Percentiles rank a stretch among this genome's conserved stretches.
Conservation (phyloP, 192 early-diverging fungal species). For the Rhizophagus prolifer region DNA sequence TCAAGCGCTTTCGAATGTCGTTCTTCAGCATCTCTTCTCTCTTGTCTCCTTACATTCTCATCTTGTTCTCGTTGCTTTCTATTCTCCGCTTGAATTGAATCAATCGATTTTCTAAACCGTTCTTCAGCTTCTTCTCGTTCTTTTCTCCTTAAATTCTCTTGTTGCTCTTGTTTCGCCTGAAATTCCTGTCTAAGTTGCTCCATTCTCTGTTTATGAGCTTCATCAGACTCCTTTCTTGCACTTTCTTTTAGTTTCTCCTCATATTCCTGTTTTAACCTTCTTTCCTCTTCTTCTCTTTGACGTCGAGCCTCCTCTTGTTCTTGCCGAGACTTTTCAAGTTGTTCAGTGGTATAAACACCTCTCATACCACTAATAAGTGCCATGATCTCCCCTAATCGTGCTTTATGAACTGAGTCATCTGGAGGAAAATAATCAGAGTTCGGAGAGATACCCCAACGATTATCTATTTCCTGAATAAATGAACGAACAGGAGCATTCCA, state of each 20-base stretch:
- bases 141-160: background rate
- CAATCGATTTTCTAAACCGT: too few species aligned
- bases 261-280: background rate
- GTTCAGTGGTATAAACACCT: constrained; percentile 14
- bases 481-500: background rate
- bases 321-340: background rate
- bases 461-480: background rate
- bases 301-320: constrained; percentile 8
- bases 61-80: too few species aligned
- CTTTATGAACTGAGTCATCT: background rate
- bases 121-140: constrained; percentile 2
- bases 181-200: too few species aligned
- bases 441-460: constrained; percentile 20
- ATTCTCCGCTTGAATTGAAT: too few species aligned
- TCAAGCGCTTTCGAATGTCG: too few species aligned
- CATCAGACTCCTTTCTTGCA: too few species aligned
- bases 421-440: constrained; percentile 9
- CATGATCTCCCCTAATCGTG: background rate
- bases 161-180: too few species aligned
- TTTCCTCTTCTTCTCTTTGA: constrained; percentile 4
- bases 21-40: too few species aligned
- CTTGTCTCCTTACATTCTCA: too few species aligned
- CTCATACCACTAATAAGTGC: background rate
- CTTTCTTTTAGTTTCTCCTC: background rate
- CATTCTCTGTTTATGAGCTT: too few species aligned